These are phyloP conservation scores for Podospora fimiseda DNA, from an alignment of 495 filamentous ascomycete genomes.

Conservation along the genomic window DNA sequence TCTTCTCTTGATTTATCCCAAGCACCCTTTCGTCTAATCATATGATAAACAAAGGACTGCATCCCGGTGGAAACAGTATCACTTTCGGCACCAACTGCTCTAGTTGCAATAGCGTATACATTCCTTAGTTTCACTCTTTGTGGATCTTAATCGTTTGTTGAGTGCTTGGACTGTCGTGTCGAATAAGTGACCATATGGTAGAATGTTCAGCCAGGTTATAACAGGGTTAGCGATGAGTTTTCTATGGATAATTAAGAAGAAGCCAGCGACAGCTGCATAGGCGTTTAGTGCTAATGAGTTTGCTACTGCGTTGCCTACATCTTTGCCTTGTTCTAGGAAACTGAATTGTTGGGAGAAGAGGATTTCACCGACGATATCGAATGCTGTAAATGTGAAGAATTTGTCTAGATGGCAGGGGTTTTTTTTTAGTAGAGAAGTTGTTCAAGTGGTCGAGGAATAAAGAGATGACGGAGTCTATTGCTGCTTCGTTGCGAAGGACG, in stretches of 20 bases:
- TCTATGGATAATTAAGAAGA: constrained; percentile 31
- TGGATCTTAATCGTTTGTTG: background rate
- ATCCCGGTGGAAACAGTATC: background rate
- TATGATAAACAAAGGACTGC: constrained; percentile 21
- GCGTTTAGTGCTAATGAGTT: constrained; percentile 6
- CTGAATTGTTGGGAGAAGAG: constrained; percentile 32
- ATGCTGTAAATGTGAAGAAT: constrained; percentile 37
- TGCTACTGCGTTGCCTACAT: constrained; percentile 35
- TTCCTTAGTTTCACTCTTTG: background rate
- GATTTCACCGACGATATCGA: constrained; percentile 30
- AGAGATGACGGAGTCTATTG: constrained; percentile 32
- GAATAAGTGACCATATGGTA: constrained; percentile 38
- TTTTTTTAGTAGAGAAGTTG: constrained; percentile 14
- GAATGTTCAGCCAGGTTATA: constrained; percentile 32
- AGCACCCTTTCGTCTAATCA: constrained; percentile 22
- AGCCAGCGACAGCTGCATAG: constrained; percentile 32
- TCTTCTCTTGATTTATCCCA: constrained; percentile 27
- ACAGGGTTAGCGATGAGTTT: constrained; percentile 39
- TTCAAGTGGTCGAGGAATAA: constrained; percentile 28
- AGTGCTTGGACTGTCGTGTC: constrained; percentile 24
- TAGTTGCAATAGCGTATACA: constrained; percentile 4
- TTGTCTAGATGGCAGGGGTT: constrained; percentile 26
- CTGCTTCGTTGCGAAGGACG: constrained; percentile 34
- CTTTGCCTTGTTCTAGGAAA: constrained; percentile 34
- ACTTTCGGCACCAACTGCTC: constrained; percentile 1